Evolutionary conservation across 176 grass and related monocot species (phyloP).

Genomic region (Pontederia crassipes): DNA sequence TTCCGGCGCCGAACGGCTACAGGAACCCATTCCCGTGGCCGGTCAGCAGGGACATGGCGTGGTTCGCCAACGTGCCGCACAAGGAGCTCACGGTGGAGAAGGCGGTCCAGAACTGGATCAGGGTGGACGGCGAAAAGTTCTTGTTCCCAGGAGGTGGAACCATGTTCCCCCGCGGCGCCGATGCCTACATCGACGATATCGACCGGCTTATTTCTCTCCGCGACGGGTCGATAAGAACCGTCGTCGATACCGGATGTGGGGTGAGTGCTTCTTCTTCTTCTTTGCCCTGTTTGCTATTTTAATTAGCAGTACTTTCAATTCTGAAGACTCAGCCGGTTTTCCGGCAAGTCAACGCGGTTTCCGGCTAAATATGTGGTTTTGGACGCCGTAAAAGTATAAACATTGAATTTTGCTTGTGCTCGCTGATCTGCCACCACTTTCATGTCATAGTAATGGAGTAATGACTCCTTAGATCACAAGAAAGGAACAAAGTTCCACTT

Average conservation of each 20-base stretch:
- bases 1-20: constrained; percentile 12
- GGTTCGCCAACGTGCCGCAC: constrained; percentile 42
- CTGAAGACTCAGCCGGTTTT: background rate
- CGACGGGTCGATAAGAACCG: constrained; percentile 19
- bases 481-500: too few relatives aligned
- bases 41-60: constrained; percentile 23
- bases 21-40: constrained; percentile 38
- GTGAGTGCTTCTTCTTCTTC: constrained; percentile 13
- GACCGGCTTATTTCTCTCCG: constrained; percentile 21
- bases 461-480: too few relatives aligned
- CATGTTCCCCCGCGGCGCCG: constrained; percentile 38
- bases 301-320: background rate
- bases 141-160: constrained; percentile 30
- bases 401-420: too few relatives aligned
- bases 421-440: background rate
- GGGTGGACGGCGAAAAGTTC: constrained; percentile 23
- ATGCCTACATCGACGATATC: constrained; percentile 33
- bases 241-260: constrained; percentile 36
- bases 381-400: too few relatives aligned
- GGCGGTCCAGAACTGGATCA: constrained; percentile 29
- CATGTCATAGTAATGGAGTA: too few relatives aligned
- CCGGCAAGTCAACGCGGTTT: constrained; percentile 6
- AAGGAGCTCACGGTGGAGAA: constrained; percentile 33
- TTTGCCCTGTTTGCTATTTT: background rate
- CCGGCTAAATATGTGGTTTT: constrained; percentile 2